Conservation (phyloP, 2,329 filamentous ascomycete species). For the Penicillium hesseltinei region DNA sequence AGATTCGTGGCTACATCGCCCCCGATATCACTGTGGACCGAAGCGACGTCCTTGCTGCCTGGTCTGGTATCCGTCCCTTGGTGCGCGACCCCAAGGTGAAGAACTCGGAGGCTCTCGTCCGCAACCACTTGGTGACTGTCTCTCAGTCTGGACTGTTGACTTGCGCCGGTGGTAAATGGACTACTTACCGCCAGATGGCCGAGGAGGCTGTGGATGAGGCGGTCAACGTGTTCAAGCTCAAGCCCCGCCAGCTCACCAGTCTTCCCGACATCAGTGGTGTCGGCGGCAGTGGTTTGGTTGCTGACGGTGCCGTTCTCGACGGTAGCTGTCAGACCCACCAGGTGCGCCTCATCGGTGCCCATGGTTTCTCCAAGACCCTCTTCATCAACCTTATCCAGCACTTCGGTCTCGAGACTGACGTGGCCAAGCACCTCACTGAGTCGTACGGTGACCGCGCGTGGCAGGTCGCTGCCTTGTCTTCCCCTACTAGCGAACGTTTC, state of each 20-base stretch:
- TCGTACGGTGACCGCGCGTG: slow-evolving; percentile 92
- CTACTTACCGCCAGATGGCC: slow-evolving; percentile 89
- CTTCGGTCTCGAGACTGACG: slow-evolving; percentile 86
- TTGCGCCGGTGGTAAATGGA: slow-evolving; percentile 88
- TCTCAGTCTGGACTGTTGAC: slow-evolving; percentile 79
- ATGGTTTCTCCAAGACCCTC: slow-evolving; percentile 83
- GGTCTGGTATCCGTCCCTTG: slow-evolving; percentile 82
- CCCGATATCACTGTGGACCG: slow-evolving; percentile 82
- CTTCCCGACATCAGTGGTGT: slow-evolving; percentile 68
- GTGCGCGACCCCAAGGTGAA: slow-evolving; percentile 82
- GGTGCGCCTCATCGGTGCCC: slow-evolving; percentile 76
- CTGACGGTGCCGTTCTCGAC: slow-evolving; percentile 68
- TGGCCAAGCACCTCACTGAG: slow-evolving; percentile 81
- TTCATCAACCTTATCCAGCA: slow-evolving; percentile 96
- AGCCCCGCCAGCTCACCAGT: slow-evolving; percentile 56
- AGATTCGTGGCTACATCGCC: slow-evolving; percentile 77
- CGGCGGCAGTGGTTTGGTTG: slow-evolving; percentile 66
- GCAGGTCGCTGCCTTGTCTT: slow-evolving; percentile 79
- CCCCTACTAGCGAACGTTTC: slow-evolving; percentile 74
- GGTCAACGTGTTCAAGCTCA: slow-evolving; percentile 65
- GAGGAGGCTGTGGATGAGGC: slow-evolving; percentile 85
- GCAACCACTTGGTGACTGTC: slow-evolving; percentile 78
- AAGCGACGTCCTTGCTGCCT: slow-evolving; percentile 83
- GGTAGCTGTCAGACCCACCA: slow-evolving; percentile 81
- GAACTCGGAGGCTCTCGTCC: slow-evolving; percentile 83